Evolutionary conservation across 768 basidiomycete species (phyloP), one percentile per base, ranked within the genome.

Genomic region (Kwoniella sp.): DNA sequence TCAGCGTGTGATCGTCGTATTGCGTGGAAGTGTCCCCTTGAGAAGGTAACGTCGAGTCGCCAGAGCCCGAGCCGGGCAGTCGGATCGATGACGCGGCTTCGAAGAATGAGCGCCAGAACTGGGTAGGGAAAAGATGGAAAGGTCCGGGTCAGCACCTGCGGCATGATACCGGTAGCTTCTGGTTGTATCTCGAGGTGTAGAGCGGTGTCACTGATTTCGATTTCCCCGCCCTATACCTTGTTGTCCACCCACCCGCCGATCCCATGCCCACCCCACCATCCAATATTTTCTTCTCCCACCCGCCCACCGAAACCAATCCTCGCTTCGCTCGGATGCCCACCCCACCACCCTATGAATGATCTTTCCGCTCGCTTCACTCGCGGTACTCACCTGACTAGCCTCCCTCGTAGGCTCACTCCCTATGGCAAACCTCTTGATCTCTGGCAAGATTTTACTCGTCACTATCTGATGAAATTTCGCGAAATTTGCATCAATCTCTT

Each of bases 51-150:
- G 68, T 63, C 30, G 69, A 60, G 46, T 86, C 87, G 51, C 87
- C 90, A 33, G 84, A 87, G 1, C 86, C 86, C 3, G 89, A 87
- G 1, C 86, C 86, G 3, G 89, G 88, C 48, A 93, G 88, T 44
- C 88, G 86, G 27, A 92, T 88, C 70, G 91, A 88, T 2, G 95
- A 94, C 9, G 93, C 92, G 63, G 90, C 86, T 74, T 97, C 93
- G 76, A 93, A 97, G 83, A 99, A 98, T 0, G 90, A 89, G 3
- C 88, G 88, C 94, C 95, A 98, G 78, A 97, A 97, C 94, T 95
- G 71, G 7, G 12, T 15, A 25, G 19, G 3, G 25, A 6, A 47
- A 25, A 3, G n/a, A n/a, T n/a, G n/a, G 21, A n/a, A 10, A 19
- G 29, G 21, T 12, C 47, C 56, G 47, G 37, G 13, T 33, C 33